Conservation (phyloP, 2,329 filamentous ascomycete species). For the Passalora sequoiae region DNA sequence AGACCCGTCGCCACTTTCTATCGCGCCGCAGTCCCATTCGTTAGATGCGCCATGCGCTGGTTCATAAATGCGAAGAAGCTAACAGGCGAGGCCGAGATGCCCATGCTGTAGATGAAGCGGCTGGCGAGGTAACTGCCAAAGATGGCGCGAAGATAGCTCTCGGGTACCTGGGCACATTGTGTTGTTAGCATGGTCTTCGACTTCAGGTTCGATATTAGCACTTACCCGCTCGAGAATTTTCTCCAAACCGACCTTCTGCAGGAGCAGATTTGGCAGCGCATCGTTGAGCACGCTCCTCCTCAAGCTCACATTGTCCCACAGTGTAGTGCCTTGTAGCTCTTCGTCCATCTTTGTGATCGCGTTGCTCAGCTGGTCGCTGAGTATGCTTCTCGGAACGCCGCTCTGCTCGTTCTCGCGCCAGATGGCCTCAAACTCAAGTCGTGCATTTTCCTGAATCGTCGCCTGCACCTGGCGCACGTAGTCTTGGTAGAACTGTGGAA, state of each 20-base stretch:
- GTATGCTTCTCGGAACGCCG: constrained; percentile 70
- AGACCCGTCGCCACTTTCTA: neutral
- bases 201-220: constrained; percentile 16
- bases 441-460: constrained; percentile 84
- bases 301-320: constrained; percentile 80
- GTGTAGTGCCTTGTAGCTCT: constrained; percentile 85
- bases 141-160: constrained; percentile 87
- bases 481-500: constrained; percentile 83
- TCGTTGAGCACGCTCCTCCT: constrained; percentile 73
- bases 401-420: constrained; percentile 90
- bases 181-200: constrained; percentile 1
- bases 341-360: constrained; percentile 97
- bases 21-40: constrained; percentile 5
- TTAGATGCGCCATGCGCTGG: constrained; percentile 41
- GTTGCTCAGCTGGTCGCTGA: constrained; percentile 83
- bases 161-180: constrained; percentile 59
- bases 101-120: constrained; percentile 93
- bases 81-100: constrained; percentile 88
- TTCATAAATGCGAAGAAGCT: constrained; percentile 90
- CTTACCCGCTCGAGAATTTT: constrained; percentile 73
- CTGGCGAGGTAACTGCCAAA: constrained; percentile 94
- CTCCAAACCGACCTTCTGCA: constrained; percentile 86
- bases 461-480: constrained; percentile 91
- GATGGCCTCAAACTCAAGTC: constrained; percentile 94
- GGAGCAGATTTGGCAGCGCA: constrained; percentile 75